A percentile compares a stretch with the other conserved stretches of the same genome.
phyloP scores from a whole-genome alignment of 1,139 yeast species.

The Pneumocystis oryctolagi region DNA sequence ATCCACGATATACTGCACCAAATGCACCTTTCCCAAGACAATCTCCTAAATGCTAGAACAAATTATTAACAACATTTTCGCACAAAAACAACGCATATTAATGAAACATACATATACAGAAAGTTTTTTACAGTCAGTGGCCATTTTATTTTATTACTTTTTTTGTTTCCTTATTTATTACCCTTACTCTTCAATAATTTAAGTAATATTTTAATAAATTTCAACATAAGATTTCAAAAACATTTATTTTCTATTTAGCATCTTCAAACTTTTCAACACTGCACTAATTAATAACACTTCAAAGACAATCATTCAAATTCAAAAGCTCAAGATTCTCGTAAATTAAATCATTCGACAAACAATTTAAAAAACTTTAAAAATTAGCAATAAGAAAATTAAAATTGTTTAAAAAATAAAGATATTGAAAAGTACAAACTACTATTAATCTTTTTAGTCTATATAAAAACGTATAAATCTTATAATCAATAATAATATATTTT shows the following conservation, averaged over 20 bases:
- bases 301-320: background rate
- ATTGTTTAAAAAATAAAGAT: background rate
- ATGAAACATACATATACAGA: background rate
- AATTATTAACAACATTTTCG: background rate
- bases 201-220: background rate
- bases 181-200: background rate
- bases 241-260: background rate
- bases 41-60: conserved; percentile 31
- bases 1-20: conserved; percentile 58
- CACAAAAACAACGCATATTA: background rate
- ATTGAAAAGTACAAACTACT: background rate
- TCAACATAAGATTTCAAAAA: background rate
- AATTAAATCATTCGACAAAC: too few species aligned
- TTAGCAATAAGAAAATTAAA: background rate
- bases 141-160: background rate
- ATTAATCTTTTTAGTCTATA: background rate
- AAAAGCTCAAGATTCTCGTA: background rate
- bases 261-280: background rate
- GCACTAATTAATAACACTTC: background rate
- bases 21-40: conserved; percentile 67
- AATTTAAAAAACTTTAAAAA: background rate
- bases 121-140: background rate
- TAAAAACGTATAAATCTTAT: background rate
- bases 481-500: background rate
- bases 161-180: background rate